These are phyloP conservation scores for Aurinia saxatilis DNA, from an alignment of 345 rosid species.

Conservation along the genomic window DNA sequence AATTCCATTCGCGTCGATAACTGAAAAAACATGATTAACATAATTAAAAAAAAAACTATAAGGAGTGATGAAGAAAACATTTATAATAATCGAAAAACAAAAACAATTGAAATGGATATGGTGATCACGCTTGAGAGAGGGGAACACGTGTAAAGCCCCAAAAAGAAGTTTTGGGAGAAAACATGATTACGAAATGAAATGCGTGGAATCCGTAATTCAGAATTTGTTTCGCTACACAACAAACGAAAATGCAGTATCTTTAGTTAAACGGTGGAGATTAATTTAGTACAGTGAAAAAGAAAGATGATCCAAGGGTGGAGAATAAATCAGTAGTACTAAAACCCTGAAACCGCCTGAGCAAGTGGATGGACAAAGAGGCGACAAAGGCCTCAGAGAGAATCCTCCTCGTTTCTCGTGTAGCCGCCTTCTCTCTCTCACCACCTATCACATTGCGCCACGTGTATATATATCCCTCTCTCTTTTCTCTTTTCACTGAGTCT, in stretches of 20 bases:
- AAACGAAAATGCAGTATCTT: conserved; percentile 7
- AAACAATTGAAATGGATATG: not conserved
- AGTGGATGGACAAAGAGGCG: too few species aligned
- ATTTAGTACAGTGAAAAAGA: too few species aligned
- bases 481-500: too few species aligned
- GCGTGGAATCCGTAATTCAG: too few species aligned
- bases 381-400: conserved; percentile 21
- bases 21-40: too few species aligned
- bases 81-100: too few species aligned
- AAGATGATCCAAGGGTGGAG: conserved; percentile 12
- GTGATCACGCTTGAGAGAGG: not conserved
- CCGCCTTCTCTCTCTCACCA: conserved; percentile 16
- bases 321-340: not conserved
- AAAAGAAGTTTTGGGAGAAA: not conserved
- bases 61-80: too few species aligned
- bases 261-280: not conserved
- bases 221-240: conserved; percentile 22
- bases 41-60: too few species aligned
- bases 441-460: conserved; percentile 23
- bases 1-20: too few species aligned
- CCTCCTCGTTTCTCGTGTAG: conserved; percentile 35
- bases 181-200: not conserved
- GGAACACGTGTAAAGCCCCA: not conserved
- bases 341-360: conserved; percentile 25
- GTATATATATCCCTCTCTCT: not conserved